Percentiles rank a stretch among this genome's conserved stretches.
Evolutionary conservation across 2,329 filamentous ascomycete species (phyloP).

Genomic region (Myrmaecium sp.): DNA sequence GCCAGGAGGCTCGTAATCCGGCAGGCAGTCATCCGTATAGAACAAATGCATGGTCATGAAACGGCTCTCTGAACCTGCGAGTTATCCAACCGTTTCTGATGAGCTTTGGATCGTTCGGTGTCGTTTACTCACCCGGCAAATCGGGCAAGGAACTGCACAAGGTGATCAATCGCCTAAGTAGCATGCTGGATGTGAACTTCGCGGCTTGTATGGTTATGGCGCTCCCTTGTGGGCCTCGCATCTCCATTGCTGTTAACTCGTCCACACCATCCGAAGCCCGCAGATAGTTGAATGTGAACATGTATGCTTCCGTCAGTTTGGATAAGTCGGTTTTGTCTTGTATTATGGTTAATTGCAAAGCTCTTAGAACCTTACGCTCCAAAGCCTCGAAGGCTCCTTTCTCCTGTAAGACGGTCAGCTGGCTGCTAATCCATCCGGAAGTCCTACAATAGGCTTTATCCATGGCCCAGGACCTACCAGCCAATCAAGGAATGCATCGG

Average conservation of each 20-base stretch:
- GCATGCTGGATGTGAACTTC: constrained; percentile 23
- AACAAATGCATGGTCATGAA: constrained; percentile 28
- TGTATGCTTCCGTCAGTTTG: constrained; percentile 32
- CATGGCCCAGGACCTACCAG: constrained; percentile 20
- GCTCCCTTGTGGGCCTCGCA: constrained; percentile 13
- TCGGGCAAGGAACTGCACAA: constrained; percentile 15
- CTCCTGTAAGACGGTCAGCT: constrained; percentile 25
- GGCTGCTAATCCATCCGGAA: not conserved
- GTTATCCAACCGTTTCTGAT: not conserved
- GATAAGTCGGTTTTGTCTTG: constrained; percentile 18
- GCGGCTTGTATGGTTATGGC: constrained; percentile 22
- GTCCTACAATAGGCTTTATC: not conserved
- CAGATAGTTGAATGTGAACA: constrained; percentile 30
- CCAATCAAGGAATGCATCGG: constrained; percentile 28
- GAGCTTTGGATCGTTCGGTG: not conserved
- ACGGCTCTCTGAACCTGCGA: constrained; percentile 18
- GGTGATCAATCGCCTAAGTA: constrained; percentile 25
- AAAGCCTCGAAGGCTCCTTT: constrained; percentile 31
- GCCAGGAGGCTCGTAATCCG: constrained; percentile 24
- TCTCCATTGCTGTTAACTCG: constrained; percentile 10
- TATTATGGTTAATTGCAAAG: constrained; percentile 30
- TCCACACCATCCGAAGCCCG: constrained; percentile 3
- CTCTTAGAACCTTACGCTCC: constrained; percentile 23
- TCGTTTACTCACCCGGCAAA: constrained; percentile 5
- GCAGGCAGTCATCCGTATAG: constrained; percentile 24